Percentiles rank a stretch among this genome's conserved stretches.
Conservation (phyloP, 768 basidiomycete genomes). For the Boletus bicolor region DNA sequence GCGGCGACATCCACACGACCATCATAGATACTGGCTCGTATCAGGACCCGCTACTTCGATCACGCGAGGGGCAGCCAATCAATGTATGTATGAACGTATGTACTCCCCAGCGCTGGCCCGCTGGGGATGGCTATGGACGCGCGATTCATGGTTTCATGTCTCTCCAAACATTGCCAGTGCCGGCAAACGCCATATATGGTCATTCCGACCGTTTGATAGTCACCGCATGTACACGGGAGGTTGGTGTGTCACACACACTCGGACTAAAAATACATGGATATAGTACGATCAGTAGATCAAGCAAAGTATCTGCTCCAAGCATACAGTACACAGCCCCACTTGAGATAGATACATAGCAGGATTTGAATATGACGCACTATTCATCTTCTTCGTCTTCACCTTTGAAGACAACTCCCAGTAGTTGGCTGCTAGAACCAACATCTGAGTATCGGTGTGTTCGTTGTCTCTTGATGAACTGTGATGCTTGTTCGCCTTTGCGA, state of each 20-base stretch:
- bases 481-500: constrained; percentile 1
- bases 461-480: constrained; percentile 22
- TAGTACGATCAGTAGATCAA: background rate
- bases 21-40: too few relatives aligned
- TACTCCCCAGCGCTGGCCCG: too few relatives aligned
- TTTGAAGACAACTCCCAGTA: background rate
- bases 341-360: background rate
- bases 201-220: background rate
- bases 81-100: too few relatives aligned
- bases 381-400: constrained; percentile 18
- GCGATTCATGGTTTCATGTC: background rate
- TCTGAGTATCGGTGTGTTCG: constrained; percentile 23
- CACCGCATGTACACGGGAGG: background rate
- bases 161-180: background rate
- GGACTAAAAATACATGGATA: constrained; percentile 6
- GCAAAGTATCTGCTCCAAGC: background rate
- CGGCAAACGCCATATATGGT: too few relatives aligned
- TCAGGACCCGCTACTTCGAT: background rate
- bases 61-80: too few relatives aligned
- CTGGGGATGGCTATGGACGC: too few relatives aligned
- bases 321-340: background rate
- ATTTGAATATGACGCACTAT: background rate
- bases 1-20: background rate
- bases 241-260: background rate
- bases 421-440: constrained; percentile 10